Evolutionary conservation across 1,284 basidiomycete genomes (phyloP).

Genomic region (Salmacisia buchloeana): DNA sequence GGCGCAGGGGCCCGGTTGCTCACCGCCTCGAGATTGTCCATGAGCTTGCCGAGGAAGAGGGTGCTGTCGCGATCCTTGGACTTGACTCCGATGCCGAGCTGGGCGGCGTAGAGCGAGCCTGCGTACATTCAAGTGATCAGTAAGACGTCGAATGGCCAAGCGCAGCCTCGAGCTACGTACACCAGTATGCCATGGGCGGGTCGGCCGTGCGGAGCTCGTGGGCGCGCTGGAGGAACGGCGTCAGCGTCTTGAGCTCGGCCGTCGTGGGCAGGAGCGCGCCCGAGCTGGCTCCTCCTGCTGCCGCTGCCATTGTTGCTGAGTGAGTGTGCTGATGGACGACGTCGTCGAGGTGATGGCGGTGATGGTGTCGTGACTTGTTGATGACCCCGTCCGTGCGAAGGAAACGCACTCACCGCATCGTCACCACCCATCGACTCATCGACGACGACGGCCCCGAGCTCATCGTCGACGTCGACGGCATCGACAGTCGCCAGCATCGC

Average conservation of each 20-base stretch:
- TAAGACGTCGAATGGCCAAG: background rate
- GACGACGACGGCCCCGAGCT: too few relatives aligned
- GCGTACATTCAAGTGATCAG: conserved; percentile 43
- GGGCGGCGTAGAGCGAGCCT: conserved; percentile 70
- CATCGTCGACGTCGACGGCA: too few relatives aligned
- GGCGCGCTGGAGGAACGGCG: conserved; percentile 80
- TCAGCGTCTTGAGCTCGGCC: conserved; percentile 55
- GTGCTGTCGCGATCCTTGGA: conserved; percentile 62
- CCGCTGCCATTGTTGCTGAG: background rate
- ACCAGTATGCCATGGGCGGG: conserved; percentile 88
- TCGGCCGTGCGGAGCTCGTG: conserved; percentile 76
- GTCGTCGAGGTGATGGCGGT: background rate
- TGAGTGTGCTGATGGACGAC: background rate
- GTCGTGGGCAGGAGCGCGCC: background rate
- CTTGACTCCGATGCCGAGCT: conserved; percentile 70
- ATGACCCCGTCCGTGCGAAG: too few relatives aligned
- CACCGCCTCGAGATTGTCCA: conserved; percentile 70
- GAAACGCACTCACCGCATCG: too few relatives aligned
- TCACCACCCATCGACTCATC: too few relatives aligned
- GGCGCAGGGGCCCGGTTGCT: conserved; percentile 19
- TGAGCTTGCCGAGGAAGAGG: conserved; percentile 66
- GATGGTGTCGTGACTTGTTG: too few relatives aligned
- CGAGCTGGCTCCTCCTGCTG: background rate
- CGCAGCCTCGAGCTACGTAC: conserved; percentile 55
- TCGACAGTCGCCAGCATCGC: too few relatives aligned